Percentiles rank a stretch among this genome's conserved stretches.
phyloP scores from a whole-genome alignment of 345 rosid genomes.

The Dipteronia sinensis region DNA sequence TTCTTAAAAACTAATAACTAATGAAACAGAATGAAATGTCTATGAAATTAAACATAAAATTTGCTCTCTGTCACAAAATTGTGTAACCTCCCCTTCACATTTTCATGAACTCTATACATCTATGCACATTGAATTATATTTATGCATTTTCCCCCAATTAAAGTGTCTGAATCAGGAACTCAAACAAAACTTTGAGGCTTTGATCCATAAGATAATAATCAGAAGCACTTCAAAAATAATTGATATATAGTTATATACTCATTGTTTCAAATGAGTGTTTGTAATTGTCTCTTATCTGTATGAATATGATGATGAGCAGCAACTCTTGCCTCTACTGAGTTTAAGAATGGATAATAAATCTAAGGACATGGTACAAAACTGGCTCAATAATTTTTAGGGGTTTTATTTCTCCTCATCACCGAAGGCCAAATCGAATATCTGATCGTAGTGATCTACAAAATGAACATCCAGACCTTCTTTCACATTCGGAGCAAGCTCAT shows the following conservation, averaged over 20 bases:
- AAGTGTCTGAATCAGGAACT: no score
- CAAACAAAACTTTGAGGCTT: no score
- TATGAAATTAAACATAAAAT: no score
- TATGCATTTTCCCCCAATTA: no score
- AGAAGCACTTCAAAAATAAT: neutral
- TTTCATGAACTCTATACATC: no score
- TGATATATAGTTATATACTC: neutral
- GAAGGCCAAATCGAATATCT: slow-evolving; percentile 70
- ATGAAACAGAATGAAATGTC: no score
- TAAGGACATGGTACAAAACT: no score
- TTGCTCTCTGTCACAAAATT: neutral
- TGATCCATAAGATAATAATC: neutral
- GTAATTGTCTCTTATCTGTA: no score
- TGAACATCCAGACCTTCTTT: slow-evolving; percentile 94
- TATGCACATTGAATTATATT: no score
- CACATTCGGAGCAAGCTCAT: slow-evolving; percentile 82
- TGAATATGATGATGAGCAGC: neutral
- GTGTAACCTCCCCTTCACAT: no score
- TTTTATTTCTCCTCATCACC: slow-evolving; percentile 35
- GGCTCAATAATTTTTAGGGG: slow-evolving; percentile 10
- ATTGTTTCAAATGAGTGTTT: neutral
- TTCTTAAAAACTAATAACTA: no score
- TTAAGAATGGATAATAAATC: neutral
- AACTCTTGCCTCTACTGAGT: slow-evolving; percentile 4
- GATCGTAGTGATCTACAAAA: slow-evolving; percentile 76